A percentile compares a stretch with the other conserved stretches of the same genome.
Evolutionary conservation across 805 yeast species (phyloP).

Genomic region (Schwanniomyces pseudopolymorphus): DNA sequence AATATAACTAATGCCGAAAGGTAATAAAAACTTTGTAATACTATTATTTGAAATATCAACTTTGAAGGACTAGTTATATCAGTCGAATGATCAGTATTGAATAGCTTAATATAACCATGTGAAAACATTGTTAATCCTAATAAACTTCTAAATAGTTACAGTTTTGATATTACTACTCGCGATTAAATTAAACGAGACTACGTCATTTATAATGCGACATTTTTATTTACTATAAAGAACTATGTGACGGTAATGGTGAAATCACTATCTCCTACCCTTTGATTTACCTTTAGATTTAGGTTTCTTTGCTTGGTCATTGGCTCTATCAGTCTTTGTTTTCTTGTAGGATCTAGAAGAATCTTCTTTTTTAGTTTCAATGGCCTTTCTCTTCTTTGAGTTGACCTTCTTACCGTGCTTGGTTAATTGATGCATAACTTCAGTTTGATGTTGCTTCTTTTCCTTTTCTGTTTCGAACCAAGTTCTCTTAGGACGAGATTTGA

Average conservation of each 20-base stretch:
- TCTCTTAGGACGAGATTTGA: conserved; percentile 85
- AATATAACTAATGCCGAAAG: conserved; percentile 67
- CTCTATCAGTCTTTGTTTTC: conserved; percentile 76
- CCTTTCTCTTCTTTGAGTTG: conserved; percentile 72
- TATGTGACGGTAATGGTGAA: not conserved
- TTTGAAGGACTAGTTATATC: conserved; percentile 34
- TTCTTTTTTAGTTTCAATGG: conserved; percentile 58
- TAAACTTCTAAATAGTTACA: not conserved
- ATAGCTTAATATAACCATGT: conserved; percentile 24
- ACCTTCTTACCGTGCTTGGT: conserved; percentile 53
- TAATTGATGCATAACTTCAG: conserved; percentile 36
- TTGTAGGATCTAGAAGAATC: conserved; percentile 59
- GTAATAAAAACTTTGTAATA: conserved; percentile 79
- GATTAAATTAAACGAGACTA: not conserved
- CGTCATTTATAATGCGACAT: conserved; percentile 1
- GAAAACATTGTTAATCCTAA: conserved; percentile 4
- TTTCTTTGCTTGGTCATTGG: conserved; percentile 36
- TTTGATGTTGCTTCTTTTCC: conserved; percentile 48
- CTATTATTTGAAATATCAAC: conserved; percentile 60
- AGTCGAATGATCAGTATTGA: conserved; percentile 21
- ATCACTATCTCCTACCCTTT: conserved; percentile 2
- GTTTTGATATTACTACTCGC: not conserved
- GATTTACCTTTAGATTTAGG: conserved; percentile 10
- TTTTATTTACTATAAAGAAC: not conserved
- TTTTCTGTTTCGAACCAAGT: conserved; percentile 87